Conservation (phyloP, 164 flowering plant genomes). For the Aristolochia californica region DNA sequence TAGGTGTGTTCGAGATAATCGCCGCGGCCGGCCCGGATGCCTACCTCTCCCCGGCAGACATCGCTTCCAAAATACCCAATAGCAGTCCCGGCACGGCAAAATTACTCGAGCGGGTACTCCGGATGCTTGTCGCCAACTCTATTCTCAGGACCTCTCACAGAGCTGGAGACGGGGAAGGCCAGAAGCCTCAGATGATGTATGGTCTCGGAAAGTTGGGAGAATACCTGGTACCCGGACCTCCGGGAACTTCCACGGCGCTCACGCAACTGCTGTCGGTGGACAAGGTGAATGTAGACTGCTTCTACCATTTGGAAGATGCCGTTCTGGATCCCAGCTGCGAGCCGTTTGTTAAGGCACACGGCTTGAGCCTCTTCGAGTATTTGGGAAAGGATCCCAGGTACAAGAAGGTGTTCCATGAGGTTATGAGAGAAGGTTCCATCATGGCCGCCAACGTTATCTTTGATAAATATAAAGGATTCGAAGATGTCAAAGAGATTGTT, state of each 20-base stretch:
- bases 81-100: neutral
- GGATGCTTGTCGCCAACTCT: neutral
- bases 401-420: too few relatives aligned
- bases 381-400: neutral
- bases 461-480: neutral
- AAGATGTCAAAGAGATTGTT: neutral
- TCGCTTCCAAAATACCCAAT: neutral
- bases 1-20: neutral
- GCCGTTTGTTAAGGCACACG: neutral
- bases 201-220: neutral
- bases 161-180: neutral
- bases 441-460: neutral
- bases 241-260: neutral
- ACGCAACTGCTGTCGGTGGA: neutral
- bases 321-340: neutral
- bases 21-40: neutral
- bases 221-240: neutral
- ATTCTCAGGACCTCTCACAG: neutral
- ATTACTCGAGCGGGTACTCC: neutral
- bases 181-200: neutral
- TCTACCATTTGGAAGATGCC: neutral
- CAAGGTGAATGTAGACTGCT: neutral
- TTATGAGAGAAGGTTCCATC: neutral
- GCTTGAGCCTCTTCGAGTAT: neutral
- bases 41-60: neutral